phyloP scores from a whole-genome alignment of 768 basidiomycete species.

The Psilocybe cyanescens region DNA sequence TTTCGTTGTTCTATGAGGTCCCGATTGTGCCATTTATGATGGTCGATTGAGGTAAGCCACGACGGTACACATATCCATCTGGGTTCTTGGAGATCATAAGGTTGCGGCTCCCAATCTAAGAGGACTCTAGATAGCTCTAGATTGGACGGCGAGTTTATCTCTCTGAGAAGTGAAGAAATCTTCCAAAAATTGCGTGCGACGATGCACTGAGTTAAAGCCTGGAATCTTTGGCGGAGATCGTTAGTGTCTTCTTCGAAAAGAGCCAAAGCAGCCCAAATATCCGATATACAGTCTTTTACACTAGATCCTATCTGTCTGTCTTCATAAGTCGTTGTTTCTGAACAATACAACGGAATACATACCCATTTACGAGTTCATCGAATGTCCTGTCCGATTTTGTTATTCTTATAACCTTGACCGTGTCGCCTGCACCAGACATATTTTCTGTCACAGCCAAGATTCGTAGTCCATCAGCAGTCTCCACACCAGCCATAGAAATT shows the following conservation, averaged over 20 bases:
- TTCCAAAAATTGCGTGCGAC: not conserved
- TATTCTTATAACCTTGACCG: too few relatives aligned
- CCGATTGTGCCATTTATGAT: not conserved
- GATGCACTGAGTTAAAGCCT: not conserved
- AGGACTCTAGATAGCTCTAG: not conserved
- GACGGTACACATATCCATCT: not conserved
- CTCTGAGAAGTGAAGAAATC: not conserved
- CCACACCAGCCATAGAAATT: not conserved
- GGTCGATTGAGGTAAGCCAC: not conserved
- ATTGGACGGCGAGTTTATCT: not conserved
- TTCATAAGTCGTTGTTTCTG: too few relatives aligned
- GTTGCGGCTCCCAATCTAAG: not conserved
- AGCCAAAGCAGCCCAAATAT: not conserved
- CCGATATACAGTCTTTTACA: not conserved
- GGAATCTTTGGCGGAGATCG: not conserved
- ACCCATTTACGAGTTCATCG: not conserved
- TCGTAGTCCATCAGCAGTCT: not conserved
- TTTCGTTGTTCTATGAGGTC: not conserved
- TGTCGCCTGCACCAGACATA: too few relatives aligned
- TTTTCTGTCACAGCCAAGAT: too few relatives aligned
- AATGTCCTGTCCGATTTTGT: not conserved
- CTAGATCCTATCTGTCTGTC: not conserved
- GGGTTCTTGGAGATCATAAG: not conserved
- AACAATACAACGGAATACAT: not conserved
- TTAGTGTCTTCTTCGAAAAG: not conserved